Evolutionary conservation across 371 early-diverging fungal genomes (phyloP).

Genomic region (Fennellomyces sp.): DNA sequence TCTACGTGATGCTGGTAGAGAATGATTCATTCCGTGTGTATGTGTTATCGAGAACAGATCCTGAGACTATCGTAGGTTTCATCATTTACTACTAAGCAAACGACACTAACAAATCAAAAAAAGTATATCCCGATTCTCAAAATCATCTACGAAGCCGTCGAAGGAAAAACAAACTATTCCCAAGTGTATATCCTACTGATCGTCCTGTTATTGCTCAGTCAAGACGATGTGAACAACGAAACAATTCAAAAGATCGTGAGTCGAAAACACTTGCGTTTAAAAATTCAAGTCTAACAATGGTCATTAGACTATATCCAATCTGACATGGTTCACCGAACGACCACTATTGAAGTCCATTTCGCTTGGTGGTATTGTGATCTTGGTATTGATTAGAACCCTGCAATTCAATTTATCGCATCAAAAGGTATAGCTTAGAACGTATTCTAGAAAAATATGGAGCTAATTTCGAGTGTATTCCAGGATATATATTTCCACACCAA

Average conservation of each 20-base stretch:
- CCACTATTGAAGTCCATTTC: conserved; percentile 66
- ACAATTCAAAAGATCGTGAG: conserved; percentile 76
- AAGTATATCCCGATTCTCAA: conserved; percentile 73
- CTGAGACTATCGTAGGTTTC: conserved; percentile 65
- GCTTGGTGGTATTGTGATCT: conserved; percentile 63
- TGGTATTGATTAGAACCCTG: conserved; percentile 68
- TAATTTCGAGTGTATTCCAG: no score
- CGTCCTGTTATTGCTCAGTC: conserved; percentile 67
- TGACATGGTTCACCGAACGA: conserved; percentile 79
- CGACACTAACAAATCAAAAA: background rate
- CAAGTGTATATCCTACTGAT: conserved; percentile 71
- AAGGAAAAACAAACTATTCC: conserved; percentile 63
- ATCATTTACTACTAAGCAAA: background rate
- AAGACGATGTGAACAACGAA: conserved; percentile 76
- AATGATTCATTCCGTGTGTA: conserved; percentile 74
- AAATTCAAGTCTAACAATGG: no score
- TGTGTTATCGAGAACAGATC: conserved; percentile 77
- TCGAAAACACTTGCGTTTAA: background rate
- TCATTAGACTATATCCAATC: conserved; percentile 53
- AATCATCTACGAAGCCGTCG: conserved; percentile 69
- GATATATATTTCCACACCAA: conserved; percentile 75
- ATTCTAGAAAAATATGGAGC: conserved; percentile 2
- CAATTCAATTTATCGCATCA: conserved; percentile 74
- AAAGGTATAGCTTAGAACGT: conserved; percentile 58
- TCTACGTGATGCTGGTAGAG: conserved; percentile 71